Evolutionary conservation across 1,284 basidiomycete genomes (phyloP), one percentile per base, ranked within the genome.

Genomic region (Malassezia japonica): DNA sequence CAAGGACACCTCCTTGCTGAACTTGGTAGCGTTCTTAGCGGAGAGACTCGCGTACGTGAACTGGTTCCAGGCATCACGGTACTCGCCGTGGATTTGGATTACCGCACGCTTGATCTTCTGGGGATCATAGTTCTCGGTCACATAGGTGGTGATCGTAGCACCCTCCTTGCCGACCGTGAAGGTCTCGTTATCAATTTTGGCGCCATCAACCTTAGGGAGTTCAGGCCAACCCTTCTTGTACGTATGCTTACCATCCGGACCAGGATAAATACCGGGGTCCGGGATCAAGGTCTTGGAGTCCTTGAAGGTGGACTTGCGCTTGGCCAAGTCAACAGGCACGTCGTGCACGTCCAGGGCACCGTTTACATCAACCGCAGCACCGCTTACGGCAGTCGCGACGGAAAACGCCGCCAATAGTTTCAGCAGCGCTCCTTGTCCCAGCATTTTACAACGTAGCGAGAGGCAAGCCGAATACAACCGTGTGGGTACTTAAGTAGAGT

Each of bases 31-130:
- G 7, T 54, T 48, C 2, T 46, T 50, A 0, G 57, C 62, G 3
- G 68, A 57, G 6, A 64, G 21, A 43, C 64, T 60, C n/a, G 62
- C 38, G 48, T 63, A 70, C 12, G 59, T 44, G 58, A 58, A 68
- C 55, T 66, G 58, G 44, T 70, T 68, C 64, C 66, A 69, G 1
- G 63, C 52, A 46, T 67, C 67, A 7, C 66, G 44, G 34, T 62
- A 63, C 41, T 65, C 53, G 16, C 66, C 66, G 31, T 67, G 66
- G n/a, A 67, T 53, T 46, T 65, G 60, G 20, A 69, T 61, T 18
- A 69, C 60, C 3, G 51, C 64, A 1, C 66, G 54, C 47, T 61
- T 67, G 46, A 67, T 61, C 32, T 61, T 59, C 32, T 33, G 35
- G 7, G 60, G 31, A 28, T 65, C 54, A 18, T 60, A 64, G 2